Evolutionary conservation across 2,329 filamentous ascomycete species (phyloP).

Genomic region (Cercospora zeina): DNA sequence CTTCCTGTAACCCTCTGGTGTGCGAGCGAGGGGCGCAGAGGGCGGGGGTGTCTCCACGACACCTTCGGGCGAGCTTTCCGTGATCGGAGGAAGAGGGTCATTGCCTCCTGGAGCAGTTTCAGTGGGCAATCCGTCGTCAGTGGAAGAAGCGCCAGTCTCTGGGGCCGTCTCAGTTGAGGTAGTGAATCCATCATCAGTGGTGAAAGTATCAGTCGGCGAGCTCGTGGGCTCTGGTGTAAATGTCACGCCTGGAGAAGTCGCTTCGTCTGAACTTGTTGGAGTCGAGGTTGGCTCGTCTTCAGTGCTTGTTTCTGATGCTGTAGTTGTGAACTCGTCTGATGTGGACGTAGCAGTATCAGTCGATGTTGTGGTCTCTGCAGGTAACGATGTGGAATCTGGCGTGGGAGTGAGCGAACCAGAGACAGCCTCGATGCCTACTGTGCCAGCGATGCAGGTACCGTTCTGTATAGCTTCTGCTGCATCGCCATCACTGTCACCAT

Average conservation of each 20-base stretch:
- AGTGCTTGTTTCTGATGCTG: not conserved
- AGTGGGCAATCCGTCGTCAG: not conserved
- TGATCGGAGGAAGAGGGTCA: not conserved
- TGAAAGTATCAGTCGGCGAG: not conserved
- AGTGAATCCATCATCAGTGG: not conserved
- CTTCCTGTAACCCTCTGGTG: not conserved
- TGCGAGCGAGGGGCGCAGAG: not conserved
- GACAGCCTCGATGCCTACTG: slow-evolving; percentile 7
- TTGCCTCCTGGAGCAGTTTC: not conserved
- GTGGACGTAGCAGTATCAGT: not conserved
- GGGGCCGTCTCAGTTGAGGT: not conserved
- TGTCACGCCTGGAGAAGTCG: not conserved
- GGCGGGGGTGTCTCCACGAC: not conserved
- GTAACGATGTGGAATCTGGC: not conserved
- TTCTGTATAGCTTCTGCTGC: slow-evolving; percentile 10
- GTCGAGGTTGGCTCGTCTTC: not conserved
- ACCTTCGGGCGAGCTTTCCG: not conserved
- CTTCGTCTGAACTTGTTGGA: not conserved
- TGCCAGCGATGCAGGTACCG: slow-evolving; percentile 9
- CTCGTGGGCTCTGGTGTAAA: not conserved
- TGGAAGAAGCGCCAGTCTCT: not conserved
- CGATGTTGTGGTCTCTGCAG: not conserved
- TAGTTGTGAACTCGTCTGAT: not conserved
- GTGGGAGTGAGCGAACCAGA: slow-evolving; percentile 7
- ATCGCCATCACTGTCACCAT: not conserved